Percentiles rank a stretch among this genome's conserved stretches.
Conservation (phyloP, 768 basidiomycete genomes). For the Cytidiella melzeri region DNA sequence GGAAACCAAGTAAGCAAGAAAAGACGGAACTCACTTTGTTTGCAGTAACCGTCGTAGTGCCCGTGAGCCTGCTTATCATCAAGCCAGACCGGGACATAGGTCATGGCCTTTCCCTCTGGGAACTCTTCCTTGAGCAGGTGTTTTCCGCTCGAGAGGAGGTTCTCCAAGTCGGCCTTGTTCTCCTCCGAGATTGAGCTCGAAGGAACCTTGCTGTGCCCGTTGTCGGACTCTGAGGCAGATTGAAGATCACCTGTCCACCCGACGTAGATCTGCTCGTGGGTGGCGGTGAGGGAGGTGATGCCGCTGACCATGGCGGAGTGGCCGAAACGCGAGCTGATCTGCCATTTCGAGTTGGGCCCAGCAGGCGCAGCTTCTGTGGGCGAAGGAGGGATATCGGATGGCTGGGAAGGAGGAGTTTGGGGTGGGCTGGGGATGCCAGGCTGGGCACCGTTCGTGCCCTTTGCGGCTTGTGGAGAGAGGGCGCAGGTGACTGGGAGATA, state of each 20-base stretch:
- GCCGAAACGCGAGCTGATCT: conserved; percentile 72
- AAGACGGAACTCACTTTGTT: conserved; percentile 65
- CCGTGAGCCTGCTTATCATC: conserved; percentile 86
- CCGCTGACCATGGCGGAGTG: conserved; percentile 96
- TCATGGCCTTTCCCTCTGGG: conserved; percentile 42
- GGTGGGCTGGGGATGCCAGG: conserved; percentile 65
- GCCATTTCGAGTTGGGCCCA: conserved; percentile 51
- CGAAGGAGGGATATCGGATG: conserved; percentile 38
- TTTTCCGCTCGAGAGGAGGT: conserved; percentile 41
- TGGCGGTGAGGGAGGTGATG: conserved; percentile 74
- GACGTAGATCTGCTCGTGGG: conserved; percentile 86
- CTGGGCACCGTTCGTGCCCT: conserved; percentile 12
- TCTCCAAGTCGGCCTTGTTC: conserved; percentile 62
- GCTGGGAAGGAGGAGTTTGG: conserved; percentile 63
- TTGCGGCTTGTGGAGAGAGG: conserved; percentile 29
- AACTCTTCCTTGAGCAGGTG: conserved; percentile 51
- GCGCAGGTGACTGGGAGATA: conserved; percentile 78
- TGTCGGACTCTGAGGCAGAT: conserved; percentile 27
- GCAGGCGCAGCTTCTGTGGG: conserved; percentile 13
- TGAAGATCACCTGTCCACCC: conserved; percentile 93
- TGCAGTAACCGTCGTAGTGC: conserved; percentile 98
- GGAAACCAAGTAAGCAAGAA: conserved; percentile 4
- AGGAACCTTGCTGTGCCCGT: conserved; percentile 6
- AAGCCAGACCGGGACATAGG: conserved; percentile 87
- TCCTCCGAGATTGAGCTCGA: conserved; percentile 41